Base-by-base conservation (phyloP, 345 rosid genomes). In the Pistacia atlantica region DNA sequence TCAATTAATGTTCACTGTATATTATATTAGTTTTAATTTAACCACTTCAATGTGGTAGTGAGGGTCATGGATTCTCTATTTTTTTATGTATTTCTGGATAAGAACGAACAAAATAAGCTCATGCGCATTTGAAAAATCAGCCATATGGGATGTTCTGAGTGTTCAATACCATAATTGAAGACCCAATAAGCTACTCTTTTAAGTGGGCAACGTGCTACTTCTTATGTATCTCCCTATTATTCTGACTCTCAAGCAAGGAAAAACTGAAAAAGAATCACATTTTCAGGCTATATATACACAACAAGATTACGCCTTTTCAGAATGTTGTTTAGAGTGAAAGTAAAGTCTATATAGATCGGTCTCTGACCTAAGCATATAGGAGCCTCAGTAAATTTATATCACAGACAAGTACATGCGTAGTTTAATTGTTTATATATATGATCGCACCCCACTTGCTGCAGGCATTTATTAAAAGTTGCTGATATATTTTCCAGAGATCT, bases 181-280 rank as follows among this genome's bases (percentile, higher is more conserved):
- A 49, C 37, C 11, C 62, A 63, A 46, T 10, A 63, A 62, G 61
- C 59, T 57, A 12, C 16, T 20, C 75, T 22, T 35, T 31, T n/a
- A 49, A 33, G 77, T 51, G 33, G 60, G 28, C 37, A 54, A 33
- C 51, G 37, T 63, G 77, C 69, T 62, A 61, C 35, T 2, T 63
- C 33, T 63, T 11, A 5, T 20, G 8, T 42, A 42, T 42, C 8
- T 25, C 8, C 38, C 38, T 46, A 52, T 49, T n/a, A 73, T 49
- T 73, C 68, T 62, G 68, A 73, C 61, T 61, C 68, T 31, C 48
- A 11, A 31, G 33, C 57, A 73, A 18, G n/a, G n/a, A 48, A 42
- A 42, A 42, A 4, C 57, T 54, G 57, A 18, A 73, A 73, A 51
- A 49, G 55, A 46, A 48, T 16, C 58, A 25, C 14, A 38, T 25